Evolutionary conservation across 805 yeast species (phyloP), one percentile per base, ranked within the genome.

Genomic region (Wickerhamiella domercqiae): DNA sequence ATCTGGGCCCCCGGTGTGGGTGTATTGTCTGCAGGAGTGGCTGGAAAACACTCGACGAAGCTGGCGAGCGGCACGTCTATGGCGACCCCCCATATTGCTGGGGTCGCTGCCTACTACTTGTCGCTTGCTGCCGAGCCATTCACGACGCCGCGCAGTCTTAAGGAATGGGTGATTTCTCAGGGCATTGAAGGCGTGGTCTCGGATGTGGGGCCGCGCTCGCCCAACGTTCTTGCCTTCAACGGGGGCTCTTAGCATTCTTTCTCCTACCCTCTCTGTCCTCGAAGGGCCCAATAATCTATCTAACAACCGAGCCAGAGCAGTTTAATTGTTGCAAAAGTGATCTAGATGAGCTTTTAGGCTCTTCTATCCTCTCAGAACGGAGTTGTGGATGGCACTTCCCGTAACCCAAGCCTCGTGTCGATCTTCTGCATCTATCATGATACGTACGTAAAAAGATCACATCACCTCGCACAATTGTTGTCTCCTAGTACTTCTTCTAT

Each of bases 1-100:
- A 60, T 84, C 1, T 78, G 80, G 57, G 82, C 94, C 1, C 70
- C 86, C 38, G 96, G 96, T 0, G 75, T 75, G 0, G 60, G 62
- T 13, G 76, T 83, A 2, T 60, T 63, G 20, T 46, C 51, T 25
- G 42, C 54, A 11, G 41, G 56, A 3, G 29, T 28, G 19, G 26
- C 29, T 21, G 44, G 48, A 22, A 40, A 42, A 16, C 14, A 30
- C 13, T 47, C 44, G 7, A 41, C 44, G 2, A 24, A 45, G 28
- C 41, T 48, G 11, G 39, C 49, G 39, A 46, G 51, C 20, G 56
- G 56, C 5, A 54, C 57, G 1, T 54, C 43, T 2, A 53, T 52
- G 56, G 49, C 57, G 2, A 34, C 56, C 2, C 56, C 57, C 7
- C 41, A 46, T 5, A 54, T 54, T 5, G 40, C 56, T 14, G 58